Evolutionary conservation across 331 rosid genomes (phyloP).

Genomic region (Pyracantha coccinea): DNA sequence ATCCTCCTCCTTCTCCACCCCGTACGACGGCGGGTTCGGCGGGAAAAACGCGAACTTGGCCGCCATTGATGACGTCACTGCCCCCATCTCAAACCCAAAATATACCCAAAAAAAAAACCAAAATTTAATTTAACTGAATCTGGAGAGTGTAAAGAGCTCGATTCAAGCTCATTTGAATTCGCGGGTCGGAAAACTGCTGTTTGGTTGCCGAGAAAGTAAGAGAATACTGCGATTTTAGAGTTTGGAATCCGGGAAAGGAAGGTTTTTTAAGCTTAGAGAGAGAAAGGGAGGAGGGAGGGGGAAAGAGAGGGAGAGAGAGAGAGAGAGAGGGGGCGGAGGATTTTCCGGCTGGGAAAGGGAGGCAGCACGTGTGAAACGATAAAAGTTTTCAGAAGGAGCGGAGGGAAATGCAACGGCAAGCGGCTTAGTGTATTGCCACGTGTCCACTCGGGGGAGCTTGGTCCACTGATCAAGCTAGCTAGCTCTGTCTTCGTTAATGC

Average conservation of each 20-base stretch:
- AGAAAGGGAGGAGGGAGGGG: too few relatives aligned
- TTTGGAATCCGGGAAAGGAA: not conserved
- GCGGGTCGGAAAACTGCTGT: not conserved
- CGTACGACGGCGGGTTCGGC: slow-evolving; percentile 84
- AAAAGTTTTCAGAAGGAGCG: not conserved
- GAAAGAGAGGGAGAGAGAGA: not conserved
- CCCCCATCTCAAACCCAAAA: slow-evolving; percentile 43
- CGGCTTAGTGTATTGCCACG: slow-evolving; percentile 20
- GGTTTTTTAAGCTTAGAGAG: not conserved
- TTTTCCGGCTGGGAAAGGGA: slow-evolving; percentile 44
- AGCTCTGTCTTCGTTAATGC: not conserved
- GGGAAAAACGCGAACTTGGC: slow-evolving; percentile 95
- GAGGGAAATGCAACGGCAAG: not conserved
- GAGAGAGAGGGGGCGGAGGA: slow-evolving; percentile 10
- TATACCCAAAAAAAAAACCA: not conserved
- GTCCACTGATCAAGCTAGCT: not conserved
- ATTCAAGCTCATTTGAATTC: not conserved
- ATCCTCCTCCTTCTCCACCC: slow-evolving; percentile 35
- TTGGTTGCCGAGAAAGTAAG: not conserved
- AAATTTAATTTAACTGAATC: not conserved
- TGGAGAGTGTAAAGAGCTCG: not conserved
- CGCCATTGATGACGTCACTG: slow-evolving; percentile 91
- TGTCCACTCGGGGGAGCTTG: slow-evolving; percentile 28
- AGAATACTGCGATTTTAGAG: slow-evolving; percentile 9
- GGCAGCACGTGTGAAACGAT: slow-evolving; percentile 49